Base-by-base conservation (phyloP, 345 rosid species). In the Anastatica hierochuntica region DNA sequence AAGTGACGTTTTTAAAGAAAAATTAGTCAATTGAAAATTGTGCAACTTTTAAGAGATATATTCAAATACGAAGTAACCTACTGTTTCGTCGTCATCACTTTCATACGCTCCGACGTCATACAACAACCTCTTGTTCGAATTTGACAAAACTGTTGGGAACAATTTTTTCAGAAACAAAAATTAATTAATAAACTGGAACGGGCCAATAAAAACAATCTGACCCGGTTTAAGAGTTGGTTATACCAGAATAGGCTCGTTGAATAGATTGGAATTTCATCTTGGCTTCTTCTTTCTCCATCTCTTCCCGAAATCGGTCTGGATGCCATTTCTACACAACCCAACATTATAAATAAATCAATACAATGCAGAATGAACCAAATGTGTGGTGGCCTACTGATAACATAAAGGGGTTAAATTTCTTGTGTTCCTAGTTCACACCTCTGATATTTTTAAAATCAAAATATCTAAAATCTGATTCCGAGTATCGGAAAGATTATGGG, bases 211-310 rank as follows among this genome's bases (percentile, higher is more conserved):
- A 31, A 8, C 12, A 24, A 49, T 9, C 41, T 2, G 6, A 42
- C 8, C 53, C 64, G 64, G 58, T 49, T 46, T 27, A 56, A 17
- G 23, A 34, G 35, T 31, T 33, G 11, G 33, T 3, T 0, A 4
- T 72, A 90, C 95, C 97, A 24, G 94, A 86, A 59, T 86, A 82
- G 58, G 95, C 95, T 39, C 77, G 81, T 41, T 86, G 95, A 50
- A 90, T 82, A 19, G 79, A 79, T 70, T 90, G 94, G 47, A 90
- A 90, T 41, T 77, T 84, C 67, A 63, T 73, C 66, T 82, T 86
- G 7, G 95, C 79, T 72, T 90, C 86, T 43, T 84, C 88, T 17
- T 78, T 77, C 68, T 75, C 71, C 8, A 71, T 74, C 2, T 84
- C 66, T 18, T 80, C 76, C 14, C 76, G 77, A 67, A 88, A 90